Percentiles rank a stretch among this genome's conserved stretches.
These are phyloP conservation scores for Achlya hypogyna DNA, from an alignment of 352 stramenopile species.

Conservation along the genomic window DNA sequence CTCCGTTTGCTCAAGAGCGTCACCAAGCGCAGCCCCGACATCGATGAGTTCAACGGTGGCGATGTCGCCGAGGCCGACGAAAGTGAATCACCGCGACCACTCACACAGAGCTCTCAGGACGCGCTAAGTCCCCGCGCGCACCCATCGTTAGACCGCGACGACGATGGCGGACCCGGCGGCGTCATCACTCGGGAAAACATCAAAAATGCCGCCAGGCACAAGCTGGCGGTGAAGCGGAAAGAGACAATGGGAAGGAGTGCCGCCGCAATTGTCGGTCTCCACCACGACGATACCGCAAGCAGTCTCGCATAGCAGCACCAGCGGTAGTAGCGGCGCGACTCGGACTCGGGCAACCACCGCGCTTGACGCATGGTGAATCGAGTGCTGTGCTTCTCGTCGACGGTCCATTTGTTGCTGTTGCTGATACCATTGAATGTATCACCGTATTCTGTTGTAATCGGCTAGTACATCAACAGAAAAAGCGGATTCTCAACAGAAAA, in stretches of 20 bases:
- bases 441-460: too few relatives aligned
- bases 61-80: slow-evolving; percentile 4
- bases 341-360: too few relatives aligned
- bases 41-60: neutral
- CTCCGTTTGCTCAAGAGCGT: neutral
- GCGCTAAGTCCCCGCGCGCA: neutral
- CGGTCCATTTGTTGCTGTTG: too few relatives aligned
- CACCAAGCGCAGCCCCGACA: slow-evolving; percentile 23
- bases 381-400: too few relatives aligned
- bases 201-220: slow-evolving; percentile 52
- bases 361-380: too few relatives aligned
- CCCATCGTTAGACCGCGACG: slow-evolving; percentile 21
- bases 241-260: neutral
- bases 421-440: too few relatives aligned
- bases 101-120: neutral
- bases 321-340: too few relatives aligned
- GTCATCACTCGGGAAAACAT: slow-evolving; percentile 52
- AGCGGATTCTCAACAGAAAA: too few relatives aligned
- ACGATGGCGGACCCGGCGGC: slow-evolving; percentile 31
- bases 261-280: neutral
- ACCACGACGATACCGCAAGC: neutral
- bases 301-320: neutral
- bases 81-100: slow-evolving; percentile 18
- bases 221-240: slow-evolving; percentile 33
- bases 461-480: too few relatives aligned